Evolutionary conservation across 768 basidiomycete genomes (phyloP), one percentile per base, ranked within the genome.

Genomic region (Saitozyma sp.): DNA sequence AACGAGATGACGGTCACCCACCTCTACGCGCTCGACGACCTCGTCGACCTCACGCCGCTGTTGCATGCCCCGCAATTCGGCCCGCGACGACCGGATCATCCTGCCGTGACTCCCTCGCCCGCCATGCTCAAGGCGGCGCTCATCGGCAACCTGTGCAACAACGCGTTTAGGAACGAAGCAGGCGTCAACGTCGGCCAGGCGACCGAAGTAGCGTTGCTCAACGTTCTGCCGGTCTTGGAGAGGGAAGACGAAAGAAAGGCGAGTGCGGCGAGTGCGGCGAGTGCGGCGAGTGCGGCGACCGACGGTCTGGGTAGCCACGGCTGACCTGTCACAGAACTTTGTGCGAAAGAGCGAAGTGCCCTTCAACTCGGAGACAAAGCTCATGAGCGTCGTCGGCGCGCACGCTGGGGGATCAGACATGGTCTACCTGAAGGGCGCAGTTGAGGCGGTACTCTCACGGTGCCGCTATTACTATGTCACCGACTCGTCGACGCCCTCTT

Each of bases 1-100:
- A 98, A 98, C 78, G 92, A 96, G 70, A 93, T 95, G 82, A 96
- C 92, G 0, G 91, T 97, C 2, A 90, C 88, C 0, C 89, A 93
- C 66, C 83, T 89, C 9, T 97, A 96, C 78, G 83, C 87, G 0
- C 89, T 95, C 8, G 94, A 96, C 68, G 94, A 95, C 75, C 82
- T 83, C 4, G 74, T 91, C 38, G 83, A 83, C 52, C 78, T 96
- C 17, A 88, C 91, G 64, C 85, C 85, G 0, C 74, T 83, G 0
- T 63, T 78, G 9, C 50, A 69, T 20, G 79, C 82, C 14, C 79
- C 83, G 3, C 59, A 61, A 16, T 75, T 75, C 49, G 70, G 60
- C 37, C 74, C 74, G 7, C 56, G 64, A 45, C 71, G 67, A 54
- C 74, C 74, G 0, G 69, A 75, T 50, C 61, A 66, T 42, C 61